A percentile compares a stretch with the other conserved stretches of the same genome.
Evolutionary conservation across 2,329 filamentous ascomycete genomes (phyloP).

Genomic region (Ascochyta pisi): DNA sequence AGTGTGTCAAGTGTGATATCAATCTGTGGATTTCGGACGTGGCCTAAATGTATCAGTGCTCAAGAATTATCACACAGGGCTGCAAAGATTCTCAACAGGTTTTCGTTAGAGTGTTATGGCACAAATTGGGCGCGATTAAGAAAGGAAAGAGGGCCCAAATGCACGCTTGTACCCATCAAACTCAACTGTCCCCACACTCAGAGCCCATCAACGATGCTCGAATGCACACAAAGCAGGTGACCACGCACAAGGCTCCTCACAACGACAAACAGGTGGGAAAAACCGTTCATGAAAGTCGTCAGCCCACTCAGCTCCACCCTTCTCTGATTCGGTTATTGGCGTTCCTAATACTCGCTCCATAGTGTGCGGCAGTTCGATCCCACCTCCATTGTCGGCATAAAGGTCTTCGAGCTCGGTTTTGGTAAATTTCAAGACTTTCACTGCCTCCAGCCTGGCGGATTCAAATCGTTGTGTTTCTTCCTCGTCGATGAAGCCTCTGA

Average conservation of each 20-base stretch:
- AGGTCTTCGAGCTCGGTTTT: constrained; percentile 19
- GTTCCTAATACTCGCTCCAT: background rate
- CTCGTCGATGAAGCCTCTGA: constrained; percentile 32
- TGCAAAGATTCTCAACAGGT: too few species aligned
- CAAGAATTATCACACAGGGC: too few species aligned
- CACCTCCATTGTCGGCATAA: constrained; percentile 26
- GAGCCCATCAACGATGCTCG: background rate
- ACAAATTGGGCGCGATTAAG: too few species aligned
- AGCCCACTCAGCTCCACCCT: background rate
- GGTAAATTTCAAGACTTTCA: constrained; percentile 15
- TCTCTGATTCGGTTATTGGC: background rate
- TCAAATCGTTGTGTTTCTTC: constrained; percentile 22
- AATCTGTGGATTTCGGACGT: background rate
- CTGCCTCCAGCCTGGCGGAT: background rate
- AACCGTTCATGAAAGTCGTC: background rate
- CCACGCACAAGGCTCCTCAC: constrained; percentile 1
- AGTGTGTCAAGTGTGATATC: background rate
- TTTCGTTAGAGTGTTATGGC: too few species aligned
- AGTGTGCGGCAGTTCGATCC: constrained; percentile 19
- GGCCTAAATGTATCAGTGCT: background rate
- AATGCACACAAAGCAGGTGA: background rate
- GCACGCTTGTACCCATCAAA: too few species aligned
- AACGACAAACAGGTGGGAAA: constrained; percentile 1
- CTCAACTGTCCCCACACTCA: too few species aligned
- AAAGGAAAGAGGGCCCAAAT: too few species aligned